Evolutionary conservation across 2,329 filamentous ascomycete genomes (phyloP).

Genomic region (Xylariaceae sp.): DNA sequence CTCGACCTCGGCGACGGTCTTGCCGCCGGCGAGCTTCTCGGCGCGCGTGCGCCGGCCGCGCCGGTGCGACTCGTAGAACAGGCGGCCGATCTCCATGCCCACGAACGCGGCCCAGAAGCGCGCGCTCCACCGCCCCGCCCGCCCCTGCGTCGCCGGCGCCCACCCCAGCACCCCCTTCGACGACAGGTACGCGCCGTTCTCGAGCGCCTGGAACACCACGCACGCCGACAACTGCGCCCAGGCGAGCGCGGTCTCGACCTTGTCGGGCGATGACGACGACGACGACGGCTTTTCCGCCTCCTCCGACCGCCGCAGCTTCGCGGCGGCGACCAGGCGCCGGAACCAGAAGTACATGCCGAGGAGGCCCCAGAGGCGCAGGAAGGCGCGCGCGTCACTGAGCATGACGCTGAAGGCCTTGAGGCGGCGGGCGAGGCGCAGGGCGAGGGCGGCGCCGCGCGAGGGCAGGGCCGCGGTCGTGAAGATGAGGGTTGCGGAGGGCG

Average conservation of each 20-base stretch:
- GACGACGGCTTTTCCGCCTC: slow-evolving; percentile 37
- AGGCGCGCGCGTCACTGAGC: slow-evolving; percentile 71
- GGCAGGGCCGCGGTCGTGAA: slow-evolving; percentile 42
- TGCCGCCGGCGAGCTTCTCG: slow-evolving; percentile 47
- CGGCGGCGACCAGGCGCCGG: slow-evolving; percentile 49
- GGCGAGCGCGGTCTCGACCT: slow-evolving; percentile 55
- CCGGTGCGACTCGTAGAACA: slow-evolving; percentile 54
- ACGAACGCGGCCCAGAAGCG: slow-evolving; percentile 82
- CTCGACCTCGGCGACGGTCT: slow-evolving; percentile 38
- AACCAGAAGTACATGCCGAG: slow-evolving; percentile 74
- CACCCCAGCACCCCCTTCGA: slow-evolving; percentile 70
- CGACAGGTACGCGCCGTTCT: slow-evolving; percentile 81
- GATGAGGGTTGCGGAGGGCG: slow-evolving; percentile 51
- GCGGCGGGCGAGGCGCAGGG: slow-evolving; percentile 53
- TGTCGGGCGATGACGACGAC: too few relatives aligned
- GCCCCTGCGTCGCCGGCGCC: slow-evolving; percentile 57
- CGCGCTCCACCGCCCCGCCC: slow-evolving; percentile 71
- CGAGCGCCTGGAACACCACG: slow-evolving; percentile 73
- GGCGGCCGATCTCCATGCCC: slow-evolving; percentile 70
- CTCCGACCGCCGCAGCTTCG: slow-evolving; percentile 37
- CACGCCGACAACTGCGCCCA: slow-evolving; percentile 71
- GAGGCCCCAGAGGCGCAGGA: slow-evolving; percentile 75
- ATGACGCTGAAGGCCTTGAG: slow-evolving; percentile 66
- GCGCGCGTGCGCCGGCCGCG: slow-evolving; percentile 36
- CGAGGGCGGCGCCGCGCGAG: slow-evolving; percentile 44